These are phyloP conservation scores for Gloeopeniophorella convolvens DNA, from an alignment of 768 basidiomycete species.

Conservation along the genomic window DNA sequence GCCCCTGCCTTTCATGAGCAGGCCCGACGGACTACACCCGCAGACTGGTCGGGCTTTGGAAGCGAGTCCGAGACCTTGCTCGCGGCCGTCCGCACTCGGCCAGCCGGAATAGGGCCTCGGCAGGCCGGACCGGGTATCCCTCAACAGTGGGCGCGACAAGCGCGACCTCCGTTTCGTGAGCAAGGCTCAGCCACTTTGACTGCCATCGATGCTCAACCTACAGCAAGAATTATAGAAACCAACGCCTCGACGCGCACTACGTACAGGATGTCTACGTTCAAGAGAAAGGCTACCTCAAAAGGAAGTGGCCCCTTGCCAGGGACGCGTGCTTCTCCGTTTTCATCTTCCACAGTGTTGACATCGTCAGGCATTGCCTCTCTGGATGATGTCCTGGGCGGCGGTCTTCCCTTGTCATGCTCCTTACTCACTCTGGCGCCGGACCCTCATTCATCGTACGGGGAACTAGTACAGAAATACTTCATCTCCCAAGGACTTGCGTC, in stretches of 20 bases:
- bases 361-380: conserved; percentile 91
- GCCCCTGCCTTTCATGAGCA: conserved; percentile 3
- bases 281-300: conserved; percentile 49
- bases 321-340: conserved; percentile 52
- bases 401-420: conserved; percentile 75
- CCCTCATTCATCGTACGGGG: conserved; percentile 76
- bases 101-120: no score
- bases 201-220: no score
- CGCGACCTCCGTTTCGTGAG: no score
- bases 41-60: no score
- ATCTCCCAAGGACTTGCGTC: conserved; percentile 77
- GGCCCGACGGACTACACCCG: no score
- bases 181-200: no score
- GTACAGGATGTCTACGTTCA: conserved; percentile 73
- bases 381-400: conserved; percentile 93
- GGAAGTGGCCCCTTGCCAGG: conserved; percentile 39
- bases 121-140: no score
- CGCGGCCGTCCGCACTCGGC: no score
- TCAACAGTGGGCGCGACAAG: no score
- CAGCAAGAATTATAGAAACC: no score
- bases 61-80: no score
- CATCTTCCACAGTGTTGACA: conserved; percentile 48
- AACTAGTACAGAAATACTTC: conserved; percentile 83
- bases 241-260: no score
- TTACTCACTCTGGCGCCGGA: conserved; percentile 78